Evolutionary conservation across 2,329 filamentous ascomycete species (phyloP), one percentile per base, ranked within the genome.

Genomic region (Scedosporium aurantiacum): DNA sequence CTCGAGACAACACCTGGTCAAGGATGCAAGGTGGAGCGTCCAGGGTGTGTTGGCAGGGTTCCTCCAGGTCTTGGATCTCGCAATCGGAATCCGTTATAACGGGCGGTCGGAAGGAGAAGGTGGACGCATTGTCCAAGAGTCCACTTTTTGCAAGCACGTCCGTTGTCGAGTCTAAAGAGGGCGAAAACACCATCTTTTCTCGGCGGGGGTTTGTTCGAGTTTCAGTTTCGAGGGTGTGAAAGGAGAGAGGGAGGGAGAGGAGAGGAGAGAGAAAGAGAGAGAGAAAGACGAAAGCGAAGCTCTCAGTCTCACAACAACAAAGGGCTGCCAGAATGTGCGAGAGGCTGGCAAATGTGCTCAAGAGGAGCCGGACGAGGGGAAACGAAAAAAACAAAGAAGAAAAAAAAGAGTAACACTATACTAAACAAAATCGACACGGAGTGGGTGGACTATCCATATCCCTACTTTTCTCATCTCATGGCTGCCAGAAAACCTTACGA

Each of bases 1-100:
- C 18, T 28, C 10, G 43, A 32, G 10, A 18, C 50, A 18, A 21
- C 50, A 18, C 28, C 23, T 43, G 57, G 16, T 60, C 58, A 14
- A 40, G 47, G 25, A 60, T 37, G 58, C 43, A 37, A 5, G 47
- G 28, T 16, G 58, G 58, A 16, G 23, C 37, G n/a, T 54, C 45
- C 12, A 60, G 27, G 25, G 41, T 16, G 10, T 23, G 58, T 23
- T 54, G 7, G 45, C n/a, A 28, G 14, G 5, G 16, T 10, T 57
- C 59, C 32, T 37, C 32, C 37, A 32, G 27, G 5, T 47, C 58
- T 14, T 45, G 32, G 6, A 56, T 45, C 23, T 61, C 59, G 37
- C 10, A 43, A 56, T 61, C 59, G 27, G 50, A 37, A n/a, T 61
- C 59, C 16, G 40, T 23, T 37, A 61, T 61, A 4, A 14, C 12